phyloP scores from a whole-genome alignment of 2,329 filamentous ascomycete species.

The Cytospora leucostoma region DNA sequence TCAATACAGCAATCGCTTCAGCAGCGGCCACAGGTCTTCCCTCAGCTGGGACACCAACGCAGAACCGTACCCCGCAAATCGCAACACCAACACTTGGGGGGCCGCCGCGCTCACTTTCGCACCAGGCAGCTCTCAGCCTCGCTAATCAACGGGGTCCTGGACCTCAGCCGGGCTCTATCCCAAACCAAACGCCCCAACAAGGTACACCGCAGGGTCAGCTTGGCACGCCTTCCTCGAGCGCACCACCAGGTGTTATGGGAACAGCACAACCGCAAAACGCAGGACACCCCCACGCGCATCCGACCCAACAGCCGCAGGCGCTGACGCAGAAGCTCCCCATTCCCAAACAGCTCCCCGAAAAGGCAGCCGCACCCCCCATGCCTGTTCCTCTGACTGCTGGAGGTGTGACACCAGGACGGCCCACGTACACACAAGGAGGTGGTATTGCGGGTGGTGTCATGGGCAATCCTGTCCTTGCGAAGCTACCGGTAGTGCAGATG shows the following conservation, averaged over 20 bases:
- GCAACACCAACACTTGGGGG: conserved; percentile 43
- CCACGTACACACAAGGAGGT: conserved; percentile 79
- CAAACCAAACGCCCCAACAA: conserved; percentile 27
- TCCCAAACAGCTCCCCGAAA: conserved; percentile 72
- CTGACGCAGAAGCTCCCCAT: conserved; percentile 66
- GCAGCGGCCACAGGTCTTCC: conserved; percentile 39
- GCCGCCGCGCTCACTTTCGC: conserved; percentile 47
- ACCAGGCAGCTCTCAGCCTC: conserved; percentile 52
- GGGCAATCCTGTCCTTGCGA: conserved; percentile 81
- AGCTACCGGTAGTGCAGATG: conserved; percentile 79
- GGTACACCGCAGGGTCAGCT: conserved; percentile 22
- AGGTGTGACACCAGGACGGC: conserved; percentile 66
- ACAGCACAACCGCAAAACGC: conserved; percentile 33
- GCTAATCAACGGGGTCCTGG: conserved; percentile 45
- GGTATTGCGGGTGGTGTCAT: conserved; percentile 79
- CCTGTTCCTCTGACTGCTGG: conserved; percentile 67
- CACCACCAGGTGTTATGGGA: conserved; percentile 24
- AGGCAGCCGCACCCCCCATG: conserved; percentile 68
- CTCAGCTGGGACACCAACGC: conserved; percentile 51
- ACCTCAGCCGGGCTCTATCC: conserved; percentile 34
- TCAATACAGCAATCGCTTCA: conserved; percentile 37
- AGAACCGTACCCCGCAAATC: conserved; percentile 51
- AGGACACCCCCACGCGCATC: conserved; percentile 52
- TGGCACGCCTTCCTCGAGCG: conserved; percentile 27
- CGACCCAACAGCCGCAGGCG: conserved; percentile 43